Percentiles rank a stretch among this genome's conserved stretches.
Evolutionary conservation across 176 grass and related monocot species (phyloP).

Genomic region (Lolium multiflorum): DNA sequence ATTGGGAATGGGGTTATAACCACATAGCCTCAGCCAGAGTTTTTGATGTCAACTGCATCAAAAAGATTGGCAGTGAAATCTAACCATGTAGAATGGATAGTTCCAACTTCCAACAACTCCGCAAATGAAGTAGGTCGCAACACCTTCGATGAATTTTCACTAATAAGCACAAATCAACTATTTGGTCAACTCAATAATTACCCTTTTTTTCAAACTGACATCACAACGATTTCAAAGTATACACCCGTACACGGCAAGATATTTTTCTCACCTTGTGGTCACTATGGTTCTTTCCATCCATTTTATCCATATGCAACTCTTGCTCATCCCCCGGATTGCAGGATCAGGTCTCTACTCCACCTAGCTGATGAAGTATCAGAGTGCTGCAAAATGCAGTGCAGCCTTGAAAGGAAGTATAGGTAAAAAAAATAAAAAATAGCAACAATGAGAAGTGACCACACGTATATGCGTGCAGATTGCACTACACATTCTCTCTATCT

Average conservation of each 20-base stretch:
- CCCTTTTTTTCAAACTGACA: not conserved
- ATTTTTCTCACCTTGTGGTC: not conserved
- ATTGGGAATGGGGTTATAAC: no score
- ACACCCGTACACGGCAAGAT: not conserved
- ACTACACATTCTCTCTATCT: no score
- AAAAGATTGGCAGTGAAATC: no score
- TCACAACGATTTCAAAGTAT: not conserved
- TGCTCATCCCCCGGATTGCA: not conserved
- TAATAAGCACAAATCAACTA: no score
- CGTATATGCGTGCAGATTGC: not conserved
- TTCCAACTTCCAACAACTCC: no score
- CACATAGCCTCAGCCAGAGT: no score
- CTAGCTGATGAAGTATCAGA: not conserved
- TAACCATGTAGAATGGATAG: no score
- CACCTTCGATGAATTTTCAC: no score
- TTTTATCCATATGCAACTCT: not conserved
- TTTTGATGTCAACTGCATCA: no score
- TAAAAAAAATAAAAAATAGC: not conserved
- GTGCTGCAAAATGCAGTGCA: not conserved
- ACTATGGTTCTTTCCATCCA: not conserved
- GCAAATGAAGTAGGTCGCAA: no score
- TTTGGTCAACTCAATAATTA: no score
- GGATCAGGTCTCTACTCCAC: conserved; percentile 10
- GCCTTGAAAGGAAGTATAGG: not conserved
- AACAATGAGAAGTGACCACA: conserved; percentile 14